Evolutionary conservation across 139 green algal genomes (phyloP).

Genomic region (Chlorella sp.): DNA sequence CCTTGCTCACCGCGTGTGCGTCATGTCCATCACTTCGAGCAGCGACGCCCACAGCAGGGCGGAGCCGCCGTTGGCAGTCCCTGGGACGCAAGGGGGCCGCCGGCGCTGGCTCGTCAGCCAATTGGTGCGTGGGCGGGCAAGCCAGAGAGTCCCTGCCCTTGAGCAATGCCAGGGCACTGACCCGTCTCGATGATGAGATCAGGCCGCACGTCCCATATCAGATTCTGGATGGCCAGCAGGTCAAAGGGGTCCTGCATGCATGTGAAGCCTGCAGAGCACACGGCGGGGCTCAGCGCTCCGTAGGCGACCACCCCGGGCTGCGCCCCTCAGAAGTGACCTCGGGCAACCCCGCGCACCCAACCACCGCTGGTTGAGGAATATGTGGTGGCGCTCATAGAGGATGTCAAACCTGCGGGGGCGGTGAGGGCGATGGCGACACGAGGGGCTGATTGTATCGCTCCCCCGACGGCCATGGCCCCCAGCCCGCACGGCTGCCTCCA

Average conservation of each 20-base stretch:
- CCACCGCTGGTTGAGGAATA: conserved; percentile 53
- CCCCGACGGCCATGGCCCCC: too few species aligned
- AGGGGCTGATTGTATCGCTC: too few species aligned
- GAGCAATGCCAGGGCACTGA: too few species aligned
- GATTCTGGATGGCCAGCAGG: conserved; percentile 38
- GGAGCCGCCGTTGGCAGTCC: conserved; percentile 52
- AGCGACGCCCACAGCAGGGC: conserved; percentile 49
- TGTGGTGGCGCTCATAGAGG: conserved; percentile 38
- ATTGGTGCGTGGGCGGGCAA: too few species aligned
- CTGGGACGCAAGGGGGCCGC: too few species aligned
- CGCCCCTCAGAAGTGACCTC: too few species aligned
- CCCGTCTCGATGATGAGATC: conserved; percentile 53
- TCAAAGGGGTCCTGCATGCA: conserved; percentile 46
- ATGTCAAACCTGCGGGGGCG: too few species aligned
- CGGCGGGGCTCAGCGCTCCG: too few species aligned
- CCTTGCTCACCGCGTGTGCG: not conserved
- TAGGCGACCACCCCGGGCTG: too few species aligned
- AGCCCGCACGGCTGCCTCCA: too few species aligned
- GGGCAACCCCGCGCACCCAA: conserved; percentile 30
- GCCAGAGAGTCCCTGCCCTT: conserved; percentile 2
- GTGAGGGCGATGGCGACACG: too few species aligned
- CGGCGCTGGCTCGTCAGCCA: too few species aligned
- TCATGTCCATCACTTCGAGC: conserved; percentile 29
- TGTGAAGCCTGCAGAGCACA: not conserved
- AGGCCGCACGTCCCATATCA: conserved; percentile 32